A percentile compares a stretch with the other conserved stretches of the same genome.
phyloP scores from a whole-genome alignment of 2,329 filamentous ascomycete genomes.

The Alternaria metachromatica region DNA sequence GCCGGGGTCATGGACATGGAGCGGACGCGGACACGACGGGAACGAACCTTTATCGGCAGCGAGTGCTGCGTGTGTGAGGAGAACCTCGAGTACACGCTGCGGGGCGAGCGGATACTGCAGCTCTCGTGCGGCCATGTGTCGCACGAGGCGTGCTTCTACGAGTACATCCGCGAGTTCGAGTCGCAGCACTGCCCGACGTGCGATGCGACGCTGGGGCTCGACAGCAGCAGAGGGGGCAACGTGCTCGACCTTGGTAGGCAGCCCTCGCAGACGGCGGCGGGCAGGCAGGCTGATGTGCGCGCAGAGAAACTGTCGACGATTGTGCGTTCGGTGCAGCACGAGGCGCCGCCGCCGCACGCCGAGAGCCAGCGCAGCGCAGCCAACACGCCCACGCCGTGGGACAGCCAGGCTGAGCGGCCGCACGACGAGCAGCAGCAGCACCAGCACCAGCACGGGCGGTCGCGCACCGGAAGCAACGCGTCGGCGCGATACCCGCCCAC shows the following conservation, averaged over 20 bases:
- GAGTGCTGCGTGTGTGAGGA: conserved; percentile 98
- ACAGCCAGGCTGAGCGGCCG: conserved; percentile 61
- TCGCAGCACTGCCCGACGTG: conserved; percentile 94
- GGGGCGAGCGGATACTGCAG: conserved; percentile 91
- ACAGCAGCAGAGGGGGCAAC: conserved; percentile 92
- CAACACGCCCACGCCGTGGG: conserved; percentile 73
- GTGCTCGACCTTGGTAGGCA: conserved; percentile 77
- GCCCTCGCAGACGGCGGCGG: conserved; percentile 30
- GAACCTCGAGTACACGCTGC: conserved; percentile 91
- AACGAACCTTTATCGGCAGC: conserved; percentile 92
- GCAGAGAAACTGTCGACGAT: conserved; percentile 94
- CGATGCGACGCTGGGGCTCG: conserved; percentile 87
- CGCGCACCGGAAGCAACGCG: conserved; percentile 44
- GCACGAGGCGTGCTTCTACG: conserved; percentile 98
- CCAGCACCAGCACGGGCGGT: conserved; percentile 25
- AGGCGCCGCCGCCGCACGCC: conserved; percentile 51
- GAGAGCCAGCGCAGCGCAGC: conserved; percentile 52
- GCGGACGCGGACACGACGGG: conserved; percentile 78
- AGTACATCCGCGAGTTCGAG: conserved; percentile 94
- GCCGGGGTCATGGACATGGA: conserved; percentile 76
- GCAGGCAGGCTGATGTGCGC: conserved; percentile 21
- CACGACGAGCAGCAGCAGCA: conserved; percentile 48
- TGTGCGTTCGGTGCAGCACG: conserved; percentile 80
- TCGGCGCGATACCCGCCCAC: conserved; percentile 39
- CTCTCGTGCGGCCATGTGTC: conserved; percentile 97